Percentiles rank a stretch among this genome's conserved stretches.
phyloP scores from a whole-genome alignment of 192 early-diverging fungal species.

The Coemansia sp. region DNA sequence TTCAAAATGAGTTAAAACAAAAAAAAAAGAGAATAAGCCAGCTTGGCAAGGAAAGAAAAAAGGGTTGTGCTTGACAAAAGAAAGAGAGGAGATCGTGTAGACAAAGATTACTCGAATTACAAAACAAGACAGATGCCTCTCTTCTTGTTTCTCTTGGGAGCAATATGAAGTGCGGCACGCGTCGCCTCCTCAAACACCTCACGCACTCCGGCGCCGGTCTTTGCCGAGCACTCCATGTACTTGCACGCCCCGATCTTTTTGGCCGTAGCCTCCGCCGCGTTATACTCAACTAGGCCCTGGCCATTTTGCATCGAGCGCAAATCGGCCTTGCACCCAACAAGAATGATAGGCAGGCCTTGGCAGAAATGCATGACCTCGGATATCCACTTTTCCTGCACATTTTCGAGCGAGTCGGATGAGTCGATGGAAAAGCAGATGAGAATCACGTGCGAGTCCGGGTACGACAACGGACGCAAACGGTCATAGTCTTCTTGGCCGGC shows the following conservation, averaged over 20 bases:
- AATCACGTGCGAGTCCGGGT: conserved; percentile 90
- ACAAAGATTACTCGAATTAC: conserved; percentile 16
- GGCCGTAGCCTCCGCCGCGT: conserved; percentile 13
- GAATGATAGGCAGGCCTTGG: conserved; percentile 24
- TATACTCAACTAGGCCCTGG: too few relatives aligned
- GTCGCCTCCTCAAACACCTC: conserved; percentile 73
- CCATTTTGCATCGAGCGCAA: conserved; percentile 16
- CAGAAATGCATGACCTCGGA: conserved; percentile 32
- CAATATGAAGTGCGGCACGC: conserved; percentile 70
- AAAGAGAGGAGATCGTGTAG: conserved; percentile 1
- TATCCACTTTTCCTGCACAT: conserved; percentile 59
- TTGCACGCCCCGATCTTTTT: conserved; percentile 79
- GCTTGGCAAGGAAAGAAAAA: conserved; percentile 3
- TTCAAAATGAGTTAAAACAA: neutral
- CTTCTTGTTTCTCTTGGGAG: conserved; percentile 40
- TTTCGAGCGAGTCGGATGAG: conserved; percentile 78
- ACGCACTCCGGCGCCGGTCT: conserved; percentile 22
- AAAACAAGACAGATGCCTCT: conserved; percentile 45
- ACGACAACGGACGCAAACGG: conserved; percentile 86
- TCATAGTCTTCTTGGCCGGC: conserved; percentile 98
- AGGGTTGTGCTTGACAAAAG: conserved; percentile 1
- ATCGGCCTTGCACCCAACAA: conserved; percentile 53
- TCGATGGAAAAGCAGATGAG: conserved; percentile 92
- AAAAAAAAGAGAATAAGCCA: neutral
- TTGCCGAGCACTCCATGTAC: conserved; percentile 86